Conservation (phyloP, 805 yeast genomes). For the Metschnikowia shivogae region DNA sequence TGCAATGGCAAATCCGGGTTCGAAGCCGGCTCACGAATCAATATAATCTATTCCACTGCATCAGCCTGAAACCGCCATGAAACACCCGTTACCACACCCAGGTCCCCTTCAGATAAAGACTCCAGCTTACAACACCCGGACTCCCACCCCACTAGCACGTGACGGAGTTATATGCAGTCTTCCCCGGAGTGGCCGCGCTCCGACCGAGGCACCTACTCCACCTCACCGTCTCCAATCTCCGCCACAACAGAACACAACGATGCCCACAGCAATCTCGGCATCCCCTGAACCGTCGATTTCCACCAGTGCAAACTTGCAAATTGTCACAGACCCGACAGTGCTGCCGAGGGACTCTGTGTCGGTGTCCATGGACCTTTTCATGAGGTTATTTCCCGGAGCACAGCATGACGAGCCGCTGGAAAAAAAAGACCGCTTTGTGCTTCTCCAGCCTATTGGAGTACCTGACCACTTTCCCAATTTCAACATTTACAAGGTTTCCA, state of each 20-base stretch:
- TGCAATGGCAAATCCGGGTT: too few species aligned
- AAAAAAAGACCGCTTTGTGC: constrained; percentile 20
- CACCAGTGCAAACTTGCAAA: constrained; percentile 27
- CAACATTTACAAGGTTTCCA: constrained; percentile 33
- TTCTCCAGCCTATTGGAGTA: constrained; percentile 37
- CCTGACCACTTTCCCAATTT: constrained; percentile 34
- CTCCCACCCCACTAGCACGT: neutral
- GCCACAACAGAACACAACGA: neutral
- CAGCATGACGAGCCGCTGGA: constrained; percentile 6
- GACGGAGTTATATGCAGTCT: neutral
- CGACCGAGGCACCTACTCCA: constrained; percentile 3
- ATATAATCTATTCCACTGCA: too few species aligned
- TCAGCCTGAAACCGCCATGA: too few species aligned
- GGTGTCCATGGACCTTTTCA: constrained; percentile 32
- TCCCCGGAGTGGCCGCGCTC: constrained; percentile 3
- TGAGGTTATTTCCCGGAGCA: constrained; percentile 28
- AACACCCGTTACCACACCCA: too few species aligned
- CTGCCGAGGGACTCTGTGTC: constrained; percentile 26
- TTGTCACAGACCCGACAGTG: constrained; percentile 29
- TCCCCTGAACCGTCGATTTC: constrained; percentile 17
- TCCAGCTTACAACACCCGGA: too few species aligned
- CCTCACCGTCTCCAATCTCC: neutral
- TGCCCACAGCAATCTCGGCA: constrained; percentile 8
- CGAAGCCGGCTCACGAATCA: too few species aligned
- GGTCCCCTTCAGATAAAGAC: too few species aligned